These are phyloP conservation scores for Persicaria maculosa DNA, from an alignment of 148 eudicot genomes.

Conservation along the genomic window DNA sequence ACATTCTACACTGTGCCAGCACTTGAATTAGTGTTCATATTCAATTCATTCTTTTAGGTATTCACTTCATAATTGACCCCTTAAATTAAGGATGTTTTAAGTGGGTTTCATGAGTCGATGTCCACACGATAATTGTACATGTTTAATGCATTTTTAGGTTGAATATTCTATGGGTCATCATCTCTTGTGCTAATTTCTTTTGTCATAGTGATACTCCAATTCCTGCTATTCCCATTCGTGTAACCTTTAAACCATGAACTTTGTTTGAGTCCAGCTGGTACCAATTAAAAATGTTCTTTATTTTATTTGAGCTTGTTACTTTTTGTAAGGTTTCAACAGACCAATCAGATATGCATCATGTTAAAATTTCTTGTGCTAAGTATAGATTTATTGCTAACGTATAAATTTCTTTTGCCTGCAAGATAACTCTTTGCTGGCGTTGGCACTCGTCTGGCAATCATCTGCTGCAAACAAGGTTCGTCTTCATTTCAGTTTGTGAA, in stretches of 20 bases:
- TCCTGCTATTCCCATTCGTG: not conserved
- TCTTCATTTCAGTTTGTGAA: not conserved
- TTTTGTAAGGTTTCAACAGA: not conserved
- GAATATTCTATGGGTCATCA: not conserved
- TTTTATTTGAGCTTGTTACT: not conserved
- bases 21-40: conserved; percentile 6
- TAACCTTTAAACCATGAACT: not conserved
- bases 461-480: not conserved
- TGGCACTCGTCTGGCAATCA: too few relatives aligned
- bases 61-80: not conserved
- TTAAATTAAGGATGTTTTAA: not conserved
- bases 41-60: not conserved
- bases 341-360: not conserved
- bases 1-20: not conserved
- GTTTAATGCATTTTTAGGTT: not conserved
- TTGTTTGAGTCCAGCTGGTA: not conserved
- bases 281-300: not conserved
- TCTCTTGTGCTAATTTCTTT: not conserved
- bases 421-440: not conserved
- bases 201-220: not conserved
- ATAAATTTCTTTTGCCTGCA: not conserved
- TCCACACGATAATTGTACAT: not conserved
- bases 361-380: not conserved
- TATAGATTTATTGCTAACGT: not conserved
- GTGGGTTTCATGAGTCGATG: conserved; percentile 1